Base-by-base conservation (phyloP, 2,329 filamentous ascomycete species). In the Lecanicillium sp. region DNA sequence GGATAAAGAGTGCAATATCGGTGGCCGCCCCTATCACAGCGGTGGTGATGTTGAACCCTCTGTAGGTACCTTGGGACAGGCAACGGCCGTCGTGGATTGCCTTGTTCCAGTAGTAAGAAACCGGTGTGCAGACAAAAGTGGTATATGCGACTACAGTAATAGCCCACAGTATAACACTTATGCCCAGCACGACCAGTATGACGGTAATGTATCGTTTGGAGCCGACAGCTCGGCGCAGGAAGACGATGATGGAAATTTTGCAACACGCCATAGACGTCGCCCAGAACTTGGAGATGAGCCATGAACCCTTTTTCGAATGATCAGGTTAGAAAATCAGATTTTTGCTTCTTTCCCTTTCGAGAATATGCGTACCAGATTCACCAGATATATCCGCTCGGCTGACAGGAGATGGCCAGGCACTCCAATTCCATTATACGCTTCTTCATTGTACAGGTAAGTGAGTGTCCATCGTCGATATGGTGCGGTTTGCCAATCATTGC, bases 21-120 rank as follows among this genome's bases (percentile, higher is more conserved):
- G 35, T 29, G 22, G 35, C 8, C 30, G 37, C 34, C 15, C 31
- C 32, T 8, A 36, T 8, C 14, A 35, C 28, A 17, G 36, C 35
- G 13, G 33, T 18, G 28, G 36, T 27, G 20, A 42, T 42, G 14
- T 42, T 42, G 19, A 27, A 31, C 6, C 3, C 17, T 13, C 12
- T 39, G 28, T 38, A 38, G 7, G 18, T 22, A 11, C 4, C 20
- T 3, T 20, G 17, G 6, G 7, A 0, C 12, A 42, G 4, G 32
- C 40, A 42, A n/a, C 27, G 31, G 19, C 40, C 40, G 18, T 39
- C 5, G 14, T 20, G 35, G 19, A 25, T 20, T 3, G 40, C 33
- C 40, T 38, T 34, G 32, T 42, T 25, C 40, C 40, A 42, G 40
- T 42, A 42, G 28, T 25, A 42, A 12, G 40, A 42, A 15, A 42